Percentiles rank a stretch among this genome's conserved stretches.
Conservation (phyloP, 2,329 filamentous ascomycete species). For the Colletotrichum sp. region DNA sequence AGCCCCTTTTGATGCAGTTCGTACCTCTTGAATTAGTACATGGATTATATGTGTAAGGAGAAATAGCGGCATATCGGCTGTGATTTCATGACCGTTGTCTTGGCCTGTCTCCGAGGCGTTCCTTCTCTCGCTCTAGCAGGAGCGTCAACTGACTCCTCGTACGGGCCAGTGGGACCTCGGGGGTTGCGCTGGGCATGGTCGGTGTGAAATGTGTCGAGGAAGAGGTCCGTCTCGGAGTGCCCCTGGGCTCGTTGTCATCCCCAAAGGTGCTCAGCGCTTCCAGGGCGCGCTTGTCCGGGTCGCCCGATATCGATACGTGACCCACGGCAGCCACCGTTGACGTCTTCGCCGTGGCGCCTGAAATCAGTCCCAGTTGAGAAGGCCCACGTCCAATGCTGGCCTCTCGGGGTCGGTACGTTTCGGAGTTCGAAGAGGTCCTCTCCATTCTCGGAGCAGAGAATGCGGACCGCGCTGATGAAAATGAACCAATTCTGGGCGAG, state of each 20-base stretch:
- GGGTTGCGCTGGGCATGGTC: conserved; percentile 51
- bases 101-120: conserved; percentile 10
- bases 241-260: background rate
- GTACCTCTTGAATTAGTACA: conserved; percentile 18
- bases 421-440: conserved; percentile 6
- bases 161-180: conserved; percentile 55
- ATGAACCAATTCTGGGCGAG: conserved; percentile 4
- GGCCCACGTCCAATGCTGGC: conserved; percentile 30
- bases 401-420: conserved; percentile 14
- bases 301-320: conserved; percentile 13
- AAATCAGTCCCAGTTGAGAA: conserved; percentile 30
- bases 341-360: conserved; percentile 23
- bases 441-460: conserved; percentile 16
- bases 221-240: conserved; percentile 22
- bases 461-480: conserved; percentile 15
- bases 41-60: conserved; percentile 11
- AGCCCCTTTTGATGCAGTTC: conserved; percentile 17
- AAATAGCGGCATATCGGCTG: background rate
- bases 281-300: conserved; percentile 24
- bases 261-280: conserved; percentile 23
- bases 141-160: conserved; percentile 67
- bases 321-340: conserved; percentile 19
- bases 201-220: conserved; percentile 49
- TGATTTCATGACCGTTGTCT: conserved; percentile 3
- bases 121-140: conserved; percentile 59